Base-by-base conservation (phyloP, 371 early-diverging fungal genomes). In the Circinella minor region DNA sequence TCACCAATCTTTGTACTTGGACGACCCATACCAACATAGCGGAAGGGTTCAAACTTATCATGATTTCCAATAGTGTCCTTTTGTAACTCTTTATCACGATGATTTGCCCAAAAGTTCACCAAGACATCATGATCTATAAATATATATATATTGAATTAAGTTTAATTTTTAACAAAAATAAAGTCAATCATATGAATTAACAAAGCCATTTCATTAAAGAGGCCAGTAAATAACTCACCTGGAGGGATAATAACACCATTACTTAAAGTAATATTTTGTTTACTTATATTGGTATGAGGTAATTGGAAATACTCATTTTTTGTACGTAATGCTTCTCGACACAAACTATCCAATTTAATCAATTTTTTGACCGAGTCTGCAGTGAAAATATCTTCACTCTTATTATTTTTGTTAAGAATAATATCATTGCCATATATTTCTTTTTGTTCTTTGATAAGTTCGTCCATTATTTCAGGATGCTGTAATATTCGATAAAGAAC, bases 331-430 rank as follows among this genome's bases (percentile, higher is more conserved):
- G 77, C 15, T 66, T 88, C 88, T 27, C 85, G 85, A 6, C 83
- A 73, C 34, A 82, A 77, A 8, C 86, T 86, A 43, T 88, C 88
- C 39, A 88, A 68, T 11, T 84, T 73, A 4, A 68, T 73, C 66
- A 88, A 67, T 8, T 74, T 71, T 48, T 82, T 81, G 65, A 81
- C 36, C 0, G 77, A 65, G 4, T 64, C 71, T 4, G 76, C 71
- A 0, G 79, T 73, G 43, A 84, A 68, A 7, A 81, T 17, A 6
- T 43, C 43, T 6, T 43, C 43, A 8, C 11, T 64, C 13, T 68
- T 67, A 0, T 48, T 59, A 51, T 68, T 27, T 27, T 27, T 27
- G 27, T 27, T 27, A 27, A 27, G 27, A 27, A 27, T 71, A 10
- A 13, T 20, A 15, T 47, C 70, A 36, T 47, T 66, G 8, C 47